Evolutionary conservation across 805 yeast genomes (phyloP), one percentile per base, ranked within the genome.

Genomic region (Saturnispora gosingensis): DNA sequence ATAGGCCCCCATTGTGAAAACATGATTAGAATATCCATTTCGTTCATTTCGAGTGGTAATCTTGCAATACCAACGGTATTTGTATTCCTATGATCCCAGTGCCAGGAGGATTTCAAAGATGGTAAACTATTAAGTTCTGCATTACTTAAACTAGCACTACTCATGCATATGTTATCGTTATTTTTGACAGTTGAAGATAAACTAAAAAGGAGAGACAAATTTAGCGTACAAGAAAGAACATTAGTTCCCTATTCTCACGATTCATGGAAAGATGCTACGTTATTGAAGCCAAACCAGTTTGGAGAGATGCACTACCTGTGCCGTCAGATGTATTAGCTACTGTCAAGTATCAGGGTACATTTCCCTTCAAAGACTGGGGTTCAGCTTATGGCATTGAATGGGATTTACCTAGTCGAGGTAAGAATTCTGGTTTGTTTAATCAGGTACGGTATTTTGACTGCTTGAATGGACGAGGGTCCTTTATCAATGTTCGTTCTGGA

Each of bases 1-100:
- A 97, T 97, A 18, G 82, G 76, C 0, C 98, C 98, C 65, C 78
- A 91, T 61, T 91, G 97, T 2, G 96, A 85, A 63, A 91, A 91
- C 32, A 90, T 78, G 0, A 81, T 75, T 6, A 89, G 60, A 0
- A 91, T 65, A 62, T 91, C 97, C 46, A 81, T 80, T 62, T 88
- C 96, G 8, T 79, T 80, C 27, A 88, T 64, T 32, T 78, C 78
- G 15, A 61, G 67, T 9, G 88, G 82, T 10, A 91, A 64, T 4
- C 83, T 80, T 0, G 95, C 91, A n/a, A 91, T 80, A 60, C 72
- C 85, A 1, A 90, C 72, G 62, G 82, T 88, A 1, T 91, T 81
- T 0, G 91, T 77, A 56, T 88, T 90, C 24, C 69, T 70, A 61
- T 82, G 88, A 57, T 90, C 96, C 54, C 80, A 74, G 64, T 91